Evolutionary conservation across 202 grass and related monocot species (phyloP), one percentile per base, ranked within the genome.

Genomic region (Bolboschoenoplectus hybrid): DNA sequence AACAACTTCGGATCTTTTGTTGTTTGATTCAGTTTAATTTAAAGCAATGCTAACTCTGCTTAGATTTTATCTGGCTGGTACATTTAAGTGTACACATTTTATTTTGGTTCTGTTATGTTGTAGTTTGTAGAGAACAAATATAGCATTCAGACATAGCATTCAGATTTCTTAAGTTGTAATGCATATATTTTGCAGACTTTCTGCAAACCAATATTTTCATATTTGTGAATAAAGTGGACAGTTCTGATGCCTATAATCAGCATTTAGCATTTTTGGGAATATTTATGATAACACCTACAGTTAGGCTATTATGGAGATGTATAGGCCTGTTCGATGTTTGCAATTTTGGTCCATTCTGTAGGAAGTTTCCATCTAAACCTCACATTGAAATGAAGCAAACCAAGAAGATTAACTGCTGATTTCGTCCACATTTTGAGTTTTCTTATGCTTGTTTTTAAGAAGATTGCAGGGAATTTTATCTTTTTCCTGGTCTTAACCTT

Each of bases 1-100:
- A 55, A 34, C n/a, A 43, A 76, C 45, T 82, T 12, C 43, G 9
- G 11, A 10, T 82, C 32, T 81, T 89, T 61, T 84, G 69, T 83
- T 70, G 32, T 46, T 86, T 84, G 34, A 67, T 64, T 86, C 41
- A 63, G 9, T 83, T 74, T 19, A 43, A 67, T 56, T 65, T 51
- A 36, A 68, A 40, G 12, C 2, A 6, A 43, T 13, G 38, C 66
- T 43, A 67, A 41, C 12, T 68, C 43, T 6, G 36, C 66, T 41
- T 12, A 34, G 11, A 4, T 49, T 74, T 4, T 71, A 3, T 72
- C 74, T 79, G 74, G 45, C 17, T 61, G 16, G 12, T 52, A 26
- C 50, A n/a, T 73, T 55, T 57, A 16, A 50, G 49, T 52, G 52
- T 38, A 52, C 1, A 12, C 74, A 55, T 79, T 52, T 55, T 58